Base-by-base conservation (phyloP, 441 rosid genomes). In the Aleurites moluccanus region DNA sequence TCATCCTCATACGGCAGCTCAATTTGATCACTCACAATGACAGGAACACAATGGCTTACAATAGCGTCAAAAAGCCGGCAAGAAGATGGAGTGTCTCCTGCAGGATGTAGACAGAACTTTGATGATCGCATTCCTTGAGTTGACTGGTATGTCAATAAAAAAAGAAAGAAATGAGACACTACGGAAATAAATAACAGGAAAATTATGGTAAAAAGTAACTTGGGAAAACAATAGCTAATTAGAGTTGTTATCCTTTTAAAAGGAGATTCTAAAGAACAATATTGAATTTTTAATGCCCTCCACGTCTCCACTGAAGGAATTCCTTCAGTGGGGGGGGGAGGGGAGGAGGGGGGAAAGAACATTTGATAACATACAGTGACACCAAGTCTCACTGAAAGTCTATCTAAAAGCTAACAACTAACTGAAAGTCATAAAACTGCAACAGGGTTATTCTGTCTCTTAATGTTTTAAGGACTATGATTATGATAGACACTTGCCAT, bases 11-110 rank as follows among this genome's bases (percentile, higher is more conserved):
- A 95, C 0, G 99, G 97, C 40, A 96, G 91, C 89, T 96, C 99
- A 20, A 96, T 88, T 69, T 76, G 85, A 79, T 96, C 92, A 35
- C 98, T 93, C 78, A 96, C 88, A 62, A 96, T 91, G 64, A 93
- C 94, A 0, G 99, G 99, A 45, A 96, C 83, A 75, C 98, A 95
- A 80, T 93, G 97, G 81, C 97, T 93, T 74, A 88, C 94, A 63
- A 96, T 90, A 16, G 97, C 99, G 67, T 96, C 98, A 67, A 93
- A 96, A n/a, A 93, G 82, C 30, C 98, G 90, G 80, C 97, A 91
- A 30, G 99, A 95, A 40, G 99, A 96, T 62, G 99, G 98, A 11
- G 99, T 93, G 74, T 95, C 99, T 68, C 99, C 99, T 6, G 93
- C 98, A 62, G 98, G 97, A 84, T 91, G 86, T 45, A 92, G 85